Percentiles rank a stretch among this genome's conserved stretches.
Evolutionary conservation across 257 asterid genomes (phyloP).

Genomic region (Penstemon davidsonii): DNA sequence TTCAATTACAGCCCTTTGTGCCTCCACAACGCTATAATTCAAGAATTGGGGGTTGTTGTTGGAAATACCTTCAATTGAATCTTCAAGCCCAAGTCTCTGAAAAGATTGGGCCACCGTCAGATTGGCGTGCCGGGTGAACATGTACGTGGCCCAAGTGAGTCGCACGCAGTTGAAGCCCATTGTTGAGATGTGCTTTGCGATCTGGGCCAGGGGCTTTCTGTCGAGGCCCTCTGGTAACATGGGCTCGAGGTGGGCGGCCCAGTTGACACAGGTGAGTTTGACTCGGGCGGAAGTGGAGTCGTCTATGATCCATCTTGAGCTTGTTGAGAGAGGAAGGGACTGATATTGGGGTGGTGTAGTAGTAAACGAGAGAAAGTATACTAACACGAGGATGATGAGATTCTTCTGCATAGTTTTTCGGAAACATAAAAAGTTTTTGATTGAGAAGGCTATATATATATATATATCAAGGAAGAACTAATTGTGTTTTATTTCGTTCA

Average conservation of each 20-base stretch:
- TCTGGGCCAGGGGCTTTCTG: slow-evolving; percentile 36
- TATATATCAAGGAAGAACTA: too few species aligned
- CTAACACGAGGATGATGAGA: background rate
- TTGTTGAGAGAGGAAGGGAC: slow-evolving; percentile 52
- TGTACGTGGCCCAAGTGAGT: slow-evolving; percentile 58
- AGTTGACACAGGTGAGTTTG: slow-evolving; percentile 50
- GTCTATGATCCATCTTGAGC: slow-evolving; percentile 54
- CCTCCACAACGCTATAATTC: slow-evolving; percentile 42
- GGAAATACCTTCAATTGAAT: slow-evolving; percentile 32
- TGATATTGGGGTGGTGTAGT: background rate
- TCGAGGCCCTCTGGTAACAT: slow-evolving; percentile 63
- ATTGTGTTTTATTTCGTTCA: slow-evolving; percentile 14
- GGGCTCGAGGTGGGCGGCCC: slow-evolving; percentile 58
- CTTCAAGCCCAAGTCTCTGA: slow-evolving; percentile 29
- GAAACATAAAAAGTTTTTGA: too few species aligned
- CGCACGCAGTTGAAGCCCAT: slow-evolving; percentile 72
- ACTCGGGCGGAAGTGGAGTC: slow-evolving; percentile 38
- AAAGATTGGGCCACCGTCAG: slow-evolving; percentile 34
- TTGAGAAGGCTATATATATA: too few species aligned
- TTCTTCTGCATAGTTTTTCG: slow-evolving; percentile 19
- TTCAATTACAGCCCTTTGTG: slow-evolving; percentile 50
- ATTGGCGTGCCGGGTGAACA: slow-evolving; percentile 43
- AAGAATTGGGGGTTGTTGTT: slow-evolving; percentile 38
- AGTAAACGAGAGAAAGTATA: too few species aligned
- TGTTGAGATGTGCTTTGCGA: slow-evolving; percentile 21